Conservation (phyloP, 2,329 filamentous ascomycete species). For the Colletotrichum sp. region DNA sequence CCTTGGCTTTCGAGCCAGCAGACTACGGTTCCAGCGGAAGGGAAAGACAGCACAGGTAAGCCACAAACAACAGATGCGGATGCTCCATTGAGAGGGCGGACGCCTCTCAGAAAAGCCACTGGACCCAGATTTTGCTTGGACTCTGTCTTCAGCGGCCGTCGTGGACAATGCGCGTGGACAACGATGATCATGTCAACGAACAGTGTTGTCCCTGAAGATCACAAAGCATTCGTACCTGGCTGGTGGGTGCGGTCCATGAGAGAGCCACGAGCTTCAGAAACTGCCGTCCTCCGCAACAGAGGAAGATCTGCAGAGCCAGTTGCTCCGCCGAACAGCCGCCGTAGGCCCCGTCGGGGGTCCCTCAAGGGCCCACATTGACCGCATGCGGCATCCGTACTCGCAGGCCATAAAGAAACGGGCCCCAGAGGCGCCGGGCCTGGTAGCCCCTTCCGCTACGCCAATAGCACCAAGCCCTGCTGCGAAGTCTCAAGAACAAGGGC, state of each 20-base stretch:
- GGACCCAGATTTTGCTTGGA: not conserved
- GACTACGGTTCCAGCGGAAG: not conserved
- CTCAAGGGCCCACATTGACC: not conserved
- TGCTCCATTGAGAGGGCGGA: not conserved
- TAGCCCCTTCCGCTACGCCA: not conserved
- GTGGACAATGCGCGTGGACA: not conserved
- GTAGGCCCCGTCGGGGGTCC: not conserved
- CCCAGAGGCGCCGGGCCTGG: not conserved
- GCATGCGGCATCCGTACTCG: not conserved
- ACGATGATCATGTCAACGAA: not conserved
- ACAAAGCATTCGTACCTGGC: not conserved
- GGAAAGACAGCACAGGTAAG: not conserved
- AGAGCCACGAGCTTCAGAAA: not conserved
- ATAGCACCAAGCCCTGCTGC: not conserved
- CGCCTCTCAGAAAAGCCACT: not conserved
- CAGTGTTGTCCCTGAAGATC: not conserved
- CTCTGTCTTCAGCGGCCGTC: not conserved
- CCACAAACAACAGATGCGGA: conserved; percentile 2
- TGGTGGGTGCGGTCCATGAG: not conserved
- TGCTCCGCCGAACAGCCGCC: not conserved
- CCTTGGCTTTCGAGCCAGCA: not conserved
- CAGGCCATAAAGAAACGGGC: conserved; percentile 2
- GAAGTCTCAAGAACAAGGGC: not conserved
- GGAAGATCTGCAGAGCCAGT: not conserved
- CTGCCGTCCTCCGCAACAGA: not conserved